Evolutionary conservation across 1,139 yeast species (phyloP), one percentile per base, ranked within the genome.

Genomic region (Candida sojae): DNA sequence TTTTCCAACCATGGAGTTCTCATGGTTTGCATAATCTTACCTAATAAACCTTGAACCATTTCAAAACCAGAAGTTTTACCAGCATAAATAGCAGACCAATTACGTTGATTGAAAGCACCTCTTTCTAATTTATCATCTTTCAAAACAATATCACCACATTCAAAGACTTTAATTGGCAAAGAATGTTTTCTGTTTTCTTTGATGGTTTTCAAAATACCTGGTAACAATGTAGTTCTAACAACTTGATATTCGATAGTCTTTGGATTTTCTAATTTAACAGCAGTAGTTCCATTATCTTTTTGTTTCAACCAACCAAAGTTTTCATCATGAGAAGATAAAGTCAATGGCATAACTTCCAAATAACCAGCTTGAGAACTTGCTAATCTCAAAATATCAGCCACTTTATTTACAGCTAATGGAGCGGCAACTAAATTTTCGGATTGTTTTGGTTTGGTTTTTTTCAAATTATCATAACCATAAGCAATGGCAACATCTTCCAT

Each of bases 401-500:
- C 81, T 68, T 89, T 90, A 75, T 93, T 93, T 62, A 95, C 80
- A 50, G 96, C 96, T 64, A 92, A 81, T 44, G 98, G 91, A 49
- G 88, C 78, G 13, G 96, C 96, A 55, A 89, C 86, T 50, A 91
- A 82, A 45, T 92, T 84, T 42, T 88, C 86, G 49, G 92, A 79
- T 34, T 38, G 41, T 57, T 84, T 75, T 52, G 96, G 95, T 66
- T 87, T 87, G 48, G 96, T 85, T 70, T 86, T 89, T 54, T 79
- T 79, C 63, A 95, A 79, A 67, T 89, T 90, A 71, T 92, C 88
- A 77, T 86, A 95, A 51, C 99, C 99, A 66, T 91, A 95, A 33
- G 91, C 96, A 64, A 95, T 87, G 46, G 97, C 99, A 43, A 92
- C 97, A 68, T 95, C 99, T 71, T 95, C 99, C 96, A 95, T 88